Evolutionary conservation across 305 asterid species (phyloP).

Genomic region (Solanum hybrid): DNA sequence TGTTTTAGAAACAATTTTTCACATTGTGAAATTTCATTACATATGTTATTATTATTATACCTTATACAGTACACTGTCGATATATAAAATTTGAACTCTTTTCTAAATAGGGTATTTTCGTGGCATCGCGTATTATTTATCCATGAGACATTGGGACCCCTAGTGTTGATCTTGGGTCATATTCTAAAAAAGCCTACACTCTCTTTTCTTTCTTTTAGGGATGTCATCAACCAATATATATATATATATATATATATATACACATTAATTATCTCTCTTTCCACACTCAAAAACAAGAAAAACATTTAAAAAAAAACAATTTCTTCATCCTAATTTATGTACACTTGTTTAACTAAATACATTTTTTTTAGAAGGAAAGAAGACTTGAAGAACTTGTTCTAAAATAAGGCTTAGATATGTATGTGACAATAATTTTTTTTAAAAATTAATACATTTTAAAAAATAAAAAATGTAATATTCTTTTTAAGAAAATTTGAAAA

Average conservation of each 20-base stretch:
- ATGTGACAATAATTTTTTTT: background rate
- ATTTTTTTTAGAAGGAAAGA: background rate
- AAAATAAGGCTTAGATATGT: background rate
- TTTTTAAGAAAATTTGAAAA: background rate
- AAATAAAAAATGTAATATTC: background rate
- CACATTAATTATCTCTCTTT: background rate
- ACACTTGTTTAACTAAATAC: background rate
- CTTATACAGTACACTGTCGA: background rate
- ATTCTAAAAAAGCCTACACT: constrained; percentile 36
- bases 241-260: no score
- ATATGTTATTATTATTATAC: no score
- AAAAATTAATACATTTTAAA: no score
- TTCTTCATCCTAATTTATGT: background rate
- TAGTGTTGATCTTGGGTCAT: constrained; percentile 34
- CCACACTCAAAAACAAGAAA: constrained; percentile 7
- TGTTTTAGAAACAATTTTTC: background rate
- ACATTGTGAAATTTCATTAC: no score
- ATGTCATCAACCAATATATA: constrained; percentile 1
- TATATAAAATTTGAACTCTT: no score
- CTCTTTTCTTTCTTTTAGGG: constrained; percentile 34
- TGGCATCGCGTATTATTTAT: background rate
- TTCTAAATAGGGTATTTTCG: background rate
- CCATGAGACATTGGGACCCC: constrained; percentile 51
- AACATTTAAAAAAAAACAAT: background rate
- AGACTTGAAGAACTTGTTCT: background rate